Conservation (phyloP, 306 rosid genomes). For the Malus sylvestris region DNA sequence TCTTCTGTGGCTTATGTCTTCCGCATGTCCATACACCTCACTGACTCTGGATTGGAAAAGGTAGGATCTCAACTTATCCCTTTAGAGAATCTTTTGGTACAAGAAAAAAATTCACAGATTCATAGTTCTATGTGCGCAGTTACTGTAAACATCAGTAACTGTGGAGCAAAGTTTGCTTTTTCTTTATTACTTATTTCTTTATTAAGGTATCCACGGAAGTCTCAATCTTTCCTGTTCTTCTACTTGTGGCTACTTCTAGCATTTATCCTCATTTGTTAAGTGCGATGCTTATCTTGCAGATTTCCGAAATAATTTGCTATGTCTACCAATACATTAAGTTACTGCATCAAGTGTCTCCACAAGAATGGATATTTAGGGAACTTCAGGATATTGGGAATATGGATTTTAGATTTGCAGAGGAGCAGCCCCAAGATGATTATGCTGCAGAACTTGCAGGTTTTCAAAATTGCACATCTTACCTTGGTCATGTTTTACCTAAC, state of each 20-base stretch:
- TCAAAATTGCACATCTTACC: background rate
- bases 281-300: conserved; percentile 36
- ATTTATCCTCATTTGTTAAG: conserved; percentile 4
- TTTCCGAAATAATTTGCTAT: conserved; percentile 71
- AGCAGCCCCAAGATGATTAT: conserved; percentile 95
- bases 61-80: conserved; percentile 27
- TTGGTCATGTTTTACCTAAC: background rate
- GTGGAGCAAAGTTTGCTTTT: conserved; percentile 1
- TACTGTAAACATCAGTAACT: conserved; percentile 10
- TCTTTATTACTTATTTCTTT: background rate
- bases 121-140: background rate
- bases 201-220: no score
- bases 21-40: conserved; percentile 71
- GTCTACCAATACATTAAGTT: conserved; percentile 81
- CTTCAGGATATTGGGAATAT: conserved; percentile 88
- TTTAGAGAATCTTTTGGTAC: conserved; percentile 10
- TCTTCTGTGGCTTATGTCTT: conserved; percentile 76
- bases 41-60: conserved; percentile 90
- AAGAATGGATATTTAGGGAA: conserved; percentile 95
- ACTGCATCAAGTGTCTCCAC: conserved; percentile 63
- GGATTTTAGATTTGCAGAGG: conserved; percentile 93
- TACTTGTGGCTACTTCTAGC: no score
- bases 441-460: conserved; percentile 94
- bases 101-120: background rate
- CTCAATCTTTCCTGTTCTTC: no score